These are phyloP conservation scores for Mantamonas sphyraenae DNA, from an alignment of 78 protist species.

Conservation along the genomic window DNA sequence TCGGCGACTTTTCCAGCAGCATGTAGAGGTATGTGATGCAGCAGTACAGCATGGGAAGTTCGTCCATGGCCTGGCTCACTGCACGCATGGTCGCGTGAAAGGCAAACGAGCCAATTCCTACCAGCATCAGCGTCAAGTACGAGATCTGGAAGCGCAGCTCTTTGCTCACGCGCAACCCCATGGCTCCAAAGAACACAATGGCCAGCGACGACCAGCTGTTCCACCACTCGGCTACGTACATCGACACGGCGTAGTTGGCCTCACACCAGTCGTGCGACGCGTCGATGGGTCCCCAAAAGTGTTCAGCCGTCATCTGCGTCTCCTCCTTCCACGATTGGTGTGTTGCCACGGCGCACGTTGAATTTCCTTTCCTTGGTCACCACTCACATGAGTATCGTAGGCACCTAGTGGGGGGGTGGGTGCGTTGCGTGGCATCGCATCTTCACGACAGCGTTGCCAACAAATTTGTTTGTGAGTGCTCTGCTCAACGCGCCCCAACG, in stretches of 20 bases:
- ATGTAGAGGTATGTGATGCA: neutral
- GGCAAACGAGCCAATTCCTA: neutral
- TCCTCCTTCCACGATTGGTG: no score
- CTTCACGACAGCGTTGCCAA: no score
- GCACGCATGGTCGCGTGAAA: conserved; percentile 8
- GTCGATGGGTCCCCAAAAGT: conserved; percentile 8
- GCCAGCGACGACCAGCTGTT: neutral
- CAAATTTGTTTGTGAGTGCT: no score
- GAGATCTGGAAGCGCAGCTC: neutral
- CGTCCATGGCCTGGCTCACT: conserved; percentile 10
- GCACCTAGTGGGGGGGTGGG: no score
- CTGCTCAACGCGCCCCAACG: no score
- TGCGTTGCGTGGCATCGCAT: no score
- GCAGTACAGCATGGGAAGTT: conserved; percentile 14
- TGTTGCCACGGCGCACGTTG: no score
- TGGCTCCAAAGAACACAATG: neutral
- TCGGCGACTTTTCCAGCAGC: no score
- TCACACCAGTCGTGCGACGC: conserved; percentile 28
- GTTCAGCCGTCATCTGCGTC: no score
- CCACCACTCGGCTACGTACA: conserved; percentile 23
- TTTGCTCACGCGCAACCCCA: neutral
- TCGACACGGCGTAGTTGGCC: conserved; percentile 10
- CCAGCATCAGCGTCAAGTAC: neutral
- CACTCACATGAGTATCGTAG: no score
- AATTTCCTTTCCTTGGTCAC: no score